These are phyloP conservation scores for Euphorbia lathyris DNA, from an alignment of 345 rosid species.

Conservation along the genomic window DNA sequence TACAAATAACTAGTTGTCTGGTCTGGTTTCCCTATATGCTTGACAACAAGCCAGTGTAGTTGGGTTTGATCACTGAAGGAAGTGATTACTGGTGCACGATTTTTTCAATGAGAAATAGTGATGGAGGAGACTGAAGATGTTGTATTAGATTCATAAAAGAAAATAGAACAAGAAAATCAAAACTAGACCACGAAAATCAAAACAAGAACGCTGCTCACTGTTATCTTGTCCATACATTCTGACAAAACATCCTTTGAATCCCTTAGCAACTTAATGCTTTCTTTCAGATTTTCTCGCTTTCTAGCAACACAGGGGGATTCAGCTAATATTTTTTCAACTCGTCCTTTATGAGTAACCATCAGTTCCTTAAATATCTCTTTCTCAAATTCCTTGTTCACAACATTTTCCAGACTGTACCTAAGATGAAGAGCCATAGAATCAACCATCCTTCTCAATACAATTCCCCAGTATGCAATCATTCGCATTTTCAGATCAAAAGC, in stretches of 20 bases:
- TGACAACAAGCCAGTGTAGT: no score
- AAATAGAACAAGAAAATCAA: no score
- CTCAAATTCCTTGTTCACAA: conserved; percentile 28
- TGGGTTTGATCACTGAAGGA: no score
- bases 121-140: no score
- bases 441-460: conserved; percentile 27
- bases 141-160: no score
- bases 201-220: no score
- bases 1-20: no score
- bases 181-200: no score
- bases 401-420: conserved; percentile 6
- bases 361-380: conserved; percentile 18
- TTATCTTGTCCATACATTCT: no score
- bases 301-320: conserved; percentile 24
- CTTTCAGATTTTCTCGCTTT: conserved; percentile 25
- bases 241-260: conserved; percentile 27
- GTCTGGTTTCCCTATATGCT: no score
- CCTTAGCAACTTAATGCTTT: conserved; percentile 24
- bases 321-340: conserved; percentile 25
- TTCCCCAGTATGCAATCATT: conserved; percentile 30
- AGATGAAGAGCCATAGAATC: conserved; percentile 29
- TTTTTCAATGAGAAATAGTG: no score
- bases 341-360: conserved; percentile 16
- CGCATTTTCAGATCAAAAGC: conserved; percentile 35
- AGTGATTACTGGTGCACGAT: no score